Base-by-base conservation (phyloP, 208 protist genomes). In the Leishmania arabica region DNA sequence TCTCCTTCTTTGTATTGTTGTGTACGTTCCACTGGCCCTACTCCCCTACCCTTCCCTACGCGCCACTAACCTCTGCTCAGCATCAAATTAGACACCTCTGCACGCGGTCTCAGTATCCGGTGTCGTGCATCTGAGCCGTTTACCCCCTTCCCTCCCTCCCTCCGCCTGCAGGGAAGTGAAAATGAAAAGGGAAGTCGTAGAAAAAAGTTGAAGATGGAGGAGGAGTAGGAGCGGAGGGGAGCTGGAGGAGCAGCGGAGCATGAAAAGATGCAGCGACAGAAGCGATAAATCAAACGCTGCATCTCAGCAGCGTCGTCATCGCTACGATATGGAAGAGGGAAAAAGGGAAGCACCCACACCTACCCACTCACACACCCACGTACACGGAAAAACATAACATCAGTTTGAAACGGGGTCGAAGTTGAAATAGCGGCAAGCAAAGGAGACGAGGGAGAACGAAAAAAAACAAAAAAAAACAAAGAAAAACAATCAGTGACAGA, bases 1-100 rank as follows among this genome's bases (percentile, higher is more conserved):
- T 79, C 70, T 77, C 54, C 47, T 56, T 47, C 60, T 72, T 60
- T n/a, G 42, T 31, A 11, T 75, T 5, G 21, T 27, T 65, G 60
- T 65, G n/a, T 34, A 9, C 9, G n/a, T 42, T 47, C 56, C 45
- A 51, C 71, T 40, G 42, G 27, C 13, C 3, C 5, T 42, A 70
- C 65, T n/a, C 13, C 17, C 65, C 8, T 5, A 24, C 40, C 5
- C 65, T 70, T 17, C 17, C 17, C 0, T 11, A 8, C 40, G 17
- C 65, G 3, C 24, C 60, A 3, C 4, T 34, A n/a, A 34, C n/a
- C 60, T 34, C n/a, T 37, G n/a, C n/a, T 7, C n/a, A 31, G 60
- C 60, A 34, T n/a, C 60, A 17, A 34, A 17, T 9, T 34, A 6
- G 9, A 65, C 3, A 27, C 60, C 8, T 9, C n/a, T 65, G 60